Evolutionary conservation across 345 rosid genomes (phyloP).

Genomic region (Syzygium oleosum): DNA sequence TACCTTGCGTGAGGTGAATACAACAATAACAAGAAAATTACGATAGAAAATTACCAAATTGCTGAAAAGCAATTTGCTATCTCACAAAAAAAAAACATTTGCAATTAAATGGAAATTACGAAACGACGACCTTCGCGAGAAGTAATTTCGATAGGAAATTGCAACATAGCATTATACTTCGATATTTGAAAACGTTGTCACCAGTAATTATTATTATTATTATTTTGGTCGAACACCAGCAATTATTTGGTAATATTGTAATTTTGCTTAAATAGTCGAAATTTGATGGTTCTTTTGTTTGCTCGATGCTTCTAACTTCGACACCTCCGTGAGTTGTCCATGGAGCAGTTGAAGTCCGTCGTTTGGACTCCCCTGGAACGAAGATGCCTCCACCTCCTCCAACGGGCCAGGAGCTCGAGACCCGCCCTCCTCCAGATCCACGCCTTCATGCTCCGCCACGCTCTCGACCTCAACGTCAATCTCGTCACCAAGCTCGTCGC

Average conservation of each 20-base stretch:
- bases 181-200: background rate
- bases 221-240: no score
- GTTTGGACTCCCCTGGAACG: conserved; percentile 49
- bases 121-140: background rate
- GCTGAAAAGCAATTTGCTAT: background rate
- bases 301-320: background rate
- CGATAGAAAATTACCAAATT: background rate
- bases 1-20: background rate
- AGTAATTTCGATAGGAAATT: background rate
- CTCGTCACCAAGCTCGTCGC: conserved; percentile 50
- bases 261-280: background rate
- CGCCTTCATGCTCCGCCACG: conserved; percentile 52
- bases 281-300: background rate
- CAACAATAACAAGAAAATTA: background rate
- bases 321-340: background rate
- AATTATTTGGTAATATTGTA: background rate
- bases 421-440: conserved; percentile 44
- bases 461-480: conserved; percentile 45
- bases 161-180: background rate
- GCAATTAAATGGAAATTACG: background rate
- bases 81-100: background rate
- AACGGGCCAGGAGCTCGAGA: conserved; percentile 13
- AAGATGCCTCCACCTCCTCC: conserved; percentile 46
- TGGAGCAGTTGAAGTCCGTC: background rate
- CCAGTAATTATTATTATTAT: background rate